Evolutionary conservation across 2,329 filamentous ascomycete species (phyloP), one percentile per base, ranked within the genome.

Genomic region (Colletotrichum trifolii): DNA sequence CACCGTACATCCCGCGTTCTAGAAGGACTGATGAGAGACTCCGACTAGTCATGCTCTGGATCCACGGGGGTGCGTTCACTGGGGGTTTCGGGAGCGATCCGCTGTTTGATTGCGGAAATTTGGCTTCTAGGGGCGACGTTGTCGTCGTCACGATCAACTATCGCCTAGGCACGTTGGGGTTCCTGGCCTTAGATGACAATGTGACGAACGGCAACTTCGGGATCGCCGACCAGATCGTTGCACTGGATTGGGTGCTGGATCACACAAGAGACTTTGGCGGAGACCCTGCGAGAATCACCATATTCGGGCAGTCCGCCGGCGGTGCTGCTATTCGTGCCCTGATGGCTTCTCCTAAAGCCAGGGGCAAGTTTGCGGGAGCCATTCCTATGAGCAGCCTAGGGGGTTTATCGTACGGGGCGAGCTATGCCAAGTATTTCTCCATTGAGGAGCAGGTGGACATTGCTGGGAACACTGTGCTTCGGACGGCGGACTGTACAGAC

Each of bases 81-180:
- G 71, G 69, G 6, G 82, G 81, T 3, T 77, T 75, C 9, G 77
- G 77, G 9, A 79, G 77, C 57, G 81, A 82, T 61, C 71, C 78
- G 5, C 79, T 79, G 13, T 81, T 78, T 34, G 81, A 82, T 68
- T 79, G 80, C n/a, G 78, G 78, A 2, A 80, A 79, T 67, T 71
- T 82, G 38, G 79, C 78, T 3, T 78, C 81, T 13, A 72, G 81
- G 12, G 81, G 81, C 11, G 81, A 83, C 64, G 77, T 81, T 8
- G 80, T 89, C 0, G 80, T 87, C 3, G 87, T 89, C 8, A 73
- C 76, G 17, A 85, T 88, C 76, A 89, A 89, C 75, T 89, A 89
- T 72, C 83, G 87, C 8, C 74, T 89, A 4, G 81, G 79, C 0
- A 87, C 84, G 0, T 77, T 89, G 0, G 87, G 87, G 0, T 89